Percentiles rank a stretch among this genome's conserved stretches.
Evolutionary conservation across 345 rosid genomes (phyloP).

Genomic region (Passiflora organensis): DNA sequence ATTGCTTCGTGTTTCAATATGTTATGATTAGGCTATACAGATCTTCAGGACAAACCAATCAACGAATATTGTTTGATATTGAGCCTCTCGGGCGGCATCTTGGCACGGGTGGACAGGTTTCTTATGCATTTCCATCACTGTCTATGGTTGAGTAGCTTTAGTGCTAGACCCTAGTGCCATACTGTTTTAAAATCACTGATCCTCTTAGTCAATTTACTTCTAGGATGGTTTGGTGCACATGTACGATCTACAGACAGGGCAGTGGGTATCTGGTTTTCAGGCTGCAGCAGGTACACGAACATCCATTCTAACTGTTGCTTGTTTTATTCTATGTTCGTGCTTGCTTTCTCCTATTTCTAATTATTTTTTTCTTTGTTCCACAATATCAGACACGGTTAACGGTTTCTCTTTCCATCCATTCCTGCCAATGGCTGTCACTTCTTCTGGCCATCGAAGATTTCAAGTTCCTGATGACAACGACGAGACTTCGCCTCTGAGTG

Average conservation of each 20-base stretch:
- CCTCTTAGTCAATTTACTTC: slow-evolving; percentile 3
- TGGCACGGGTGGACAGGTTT: slow-evolving; percentile 93
- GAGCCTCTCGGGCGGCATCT: slow-evolving; percentile 77
- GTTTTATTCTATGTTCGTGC: neutral
- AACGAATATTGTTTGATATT: slow-evolving; percentile 81
- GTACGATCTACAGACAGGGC: slow-evolving; percentile 85
- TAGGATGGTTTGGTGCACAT: slow-evolving; percentile 95
- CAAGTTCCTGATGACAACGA: slow-evolving; percentile 46
- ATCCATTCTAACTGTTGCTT: neutral
- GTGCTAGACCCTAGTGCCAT: neutral
- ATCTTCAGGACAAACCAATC: slow-evolving; percentile 80
- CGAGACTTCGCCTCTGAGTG: slow-evolving; percentile 38
- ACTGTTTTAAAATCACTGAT: neutral
- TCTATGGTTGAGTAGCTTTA: neutral
- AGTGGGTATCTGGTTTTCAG: slow-evolving; percentile 82
- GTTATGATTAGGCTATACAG: slow-evolving; percentile 60
- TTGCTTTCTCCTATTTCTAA: slow-evolving; percentile 8
- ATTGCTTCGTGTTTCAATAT: neutral
- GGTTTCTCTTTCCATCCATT: slow-evolving; percentile 86
- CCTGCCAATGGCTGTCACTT: slow-evolving; percentile 86
- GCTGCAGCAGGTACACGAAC: slow-evolving; percentile 68
- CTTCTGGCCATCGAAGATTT: slow-evolving; percentile 90
- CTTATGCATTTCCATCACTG: slow-evolving; percentile 5
- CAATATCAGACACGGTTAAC: slow-evolving; percentile 66
- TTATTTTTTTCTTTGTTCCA: slow-evolving; percentile 1